Percentiles rank a stretch among this genome's conserved stretches.
Evolutionary conservation across 768 basidiomycete species (phyloP).

Genomic region (Kwoniella newhampshirensis): DNA sequence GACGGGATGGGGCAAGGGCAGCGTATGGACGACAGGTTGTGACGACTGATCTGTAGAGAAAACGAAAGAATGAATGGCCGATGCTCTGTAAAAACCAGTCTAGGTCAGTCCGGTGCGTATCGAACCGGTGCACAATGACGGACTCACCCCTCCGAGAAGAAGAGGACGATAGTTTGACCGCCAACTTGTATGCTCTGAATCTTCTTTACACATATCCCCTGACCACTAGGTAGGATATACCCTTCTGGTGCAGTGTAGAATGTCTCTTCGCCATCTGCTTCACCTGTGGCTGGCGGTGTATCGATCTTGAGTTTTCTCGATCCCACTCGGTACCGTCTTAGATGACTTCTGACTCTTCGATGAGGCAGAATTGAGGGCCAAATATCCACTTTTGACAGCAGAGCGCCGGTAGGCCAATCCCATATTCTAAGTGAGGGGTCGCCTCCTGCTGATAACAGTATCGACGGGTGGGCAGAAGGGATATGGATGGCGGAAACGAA

Average conservation of each 20-base stretch:
- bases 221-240: conserved; percentile 42
- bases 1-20: conserved; percentile 36
- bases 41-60: conserved; percentile 18
- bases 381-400: conserved; percentile 61
- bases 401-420: conserved; percentile 57
- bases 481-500: conserved; percentile 80
- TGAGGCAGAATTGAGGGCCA: conserved; percentile 53
- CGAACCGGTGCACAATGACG: too few relatives aligned
- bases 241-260: conserved; percentile 45
- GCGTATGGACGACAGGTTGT: conserved; percentile 27
- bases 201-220: conserved; percentile 49
- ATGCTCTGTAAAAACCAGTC: conserved; percentile 18
- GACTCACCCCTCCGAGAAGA: conserved; percentile 51
- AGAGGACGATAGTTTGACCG: conserved; percentile 37
- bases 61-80: conserved; percentile 46
- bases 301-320: conserved; percentile 21
- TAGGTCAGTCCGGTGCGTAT: too few relatives aligned
- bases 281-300: background rate
- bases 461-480: conserved; percentile 53
- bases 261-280: conserved; percentile 24
- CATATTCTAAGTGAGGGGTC: conserved; percentile 66
- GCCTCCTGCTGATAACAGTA: conserved; percentile 82
- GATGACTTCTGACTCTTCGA: conserved; percentile 53
- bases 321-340: conserved; percentile 22
- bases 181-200: conserved; percentile 35